phyloP scores from a whole-genome alignment of 192 early-diverging fungal genomes.

The Backusella australiensis region DNA sequence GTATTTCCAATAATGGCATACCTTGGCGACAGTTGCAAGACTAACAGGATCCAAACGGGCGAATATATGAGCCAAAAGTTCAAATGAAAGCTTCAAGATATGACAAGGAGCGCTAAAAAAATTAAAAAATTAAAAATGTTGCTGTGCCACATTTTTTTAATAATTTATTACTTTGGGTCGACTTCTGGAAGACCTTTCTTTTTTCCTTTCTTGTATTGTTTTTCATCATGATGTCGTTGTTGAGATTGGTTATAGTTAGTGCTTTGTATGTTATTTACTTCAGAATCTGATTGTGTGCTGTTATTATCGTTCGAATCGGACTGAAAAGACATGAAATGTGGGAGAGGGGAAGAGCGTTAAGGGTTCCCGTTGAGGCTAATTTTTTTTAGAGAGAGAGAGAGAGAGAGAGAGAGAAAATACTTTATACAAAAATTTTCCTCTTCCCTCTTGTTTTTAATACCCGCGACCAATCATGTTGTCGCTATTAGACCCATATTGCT shows the following conservation, averaged over 20 bases:
- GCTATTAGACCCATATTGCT: background rate
- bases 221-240: background rate
- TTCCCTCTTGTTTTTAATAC: background rate
- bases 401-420: background rate
- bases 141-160: background rate
- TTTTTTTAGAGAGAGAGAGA: background rate
- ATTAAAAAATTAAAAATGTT: background rate
- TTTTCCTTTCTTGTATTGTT: background rate
- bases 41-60: constrained; percentile 33
- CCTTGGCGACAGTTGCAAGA: constrained; percentile 20
- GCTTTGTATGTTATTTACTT: background rate
- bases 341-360: background rate
- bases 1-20: constrained; percentile 34
- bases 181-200: constrained; percentile 9
- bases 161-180: background rate
- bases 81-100: constrained; percentile 28
- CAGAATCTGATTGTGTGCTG: background rate
- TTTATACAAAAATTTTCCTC: no score
- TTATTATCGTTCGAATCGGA: constrained; percentile 8
- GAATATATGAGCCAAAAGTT: constrained; percentile 37
- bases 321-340: constrained; percentile 11
- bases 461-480: background rate
- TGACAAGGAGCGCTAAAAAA: constrained; percentile 11
- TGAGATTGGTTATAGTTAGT: background rate
- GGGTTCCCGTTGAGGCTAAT: background rate